A percentile compares a stretch with the other conserved stretches of the same genome.
These are phyloP conservation scores for Syzygium aromaticum DNA, from an alignment of 345 rosid species.

Conservation along the genomic window DNA sequence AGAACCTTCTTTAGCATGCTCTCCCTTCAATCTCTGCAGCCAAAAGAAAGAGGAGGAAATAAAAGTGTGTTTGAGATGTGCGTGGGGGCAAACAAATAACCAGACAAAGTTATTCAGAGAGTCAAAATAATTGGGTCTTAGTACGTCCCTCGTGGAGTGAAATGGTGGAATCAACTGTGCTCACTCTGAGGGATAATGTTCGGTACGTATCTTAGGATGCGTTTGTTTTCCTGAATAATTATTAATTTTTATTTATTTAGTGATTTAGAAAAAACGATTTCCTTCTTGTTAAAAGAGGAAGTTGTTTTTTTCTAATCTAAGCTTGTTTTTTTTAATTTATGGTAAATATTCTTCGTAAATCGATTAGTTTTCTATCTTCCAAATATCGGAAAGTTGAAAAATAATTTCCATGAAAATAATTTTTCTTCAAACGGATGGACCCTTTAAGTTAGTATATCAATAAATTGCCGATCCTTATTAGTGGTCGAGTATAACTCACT, in stretches of 20 bases:
- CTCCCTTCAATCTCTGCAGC: background rate
- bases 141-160: background rate
- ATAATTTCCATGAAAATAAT: rapidly evolving
- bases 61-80: background rate
- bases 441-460: background rate
- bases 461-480: background rate
- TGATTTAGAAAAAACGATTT: background rate
- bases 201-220: background rate
- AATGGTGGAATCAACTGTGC: background rate
- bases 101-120: background rate
- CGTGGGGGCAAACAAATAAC: background rate
- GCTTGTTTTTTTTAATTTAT: background rate
- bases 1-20: background rate
- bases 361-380: background rate
- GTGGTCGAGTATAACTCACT: background rate
- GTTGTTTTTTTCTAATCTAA: background rate
- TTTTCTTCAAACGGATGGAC: background rate
- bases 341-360: background rate
- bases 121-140: background rate
- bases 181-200: background rate
- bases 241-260: background rate
- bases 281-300: background rate
- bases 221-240: background rate
- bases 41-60: background rate
- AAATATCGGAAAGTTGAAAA: background rate